These are phyloP conservation scores for Rhytidiadelphus loreus DNA, from an alignment of 225 moss, liverwort and hornwort species.

Conservation along the genomic window DNA sequence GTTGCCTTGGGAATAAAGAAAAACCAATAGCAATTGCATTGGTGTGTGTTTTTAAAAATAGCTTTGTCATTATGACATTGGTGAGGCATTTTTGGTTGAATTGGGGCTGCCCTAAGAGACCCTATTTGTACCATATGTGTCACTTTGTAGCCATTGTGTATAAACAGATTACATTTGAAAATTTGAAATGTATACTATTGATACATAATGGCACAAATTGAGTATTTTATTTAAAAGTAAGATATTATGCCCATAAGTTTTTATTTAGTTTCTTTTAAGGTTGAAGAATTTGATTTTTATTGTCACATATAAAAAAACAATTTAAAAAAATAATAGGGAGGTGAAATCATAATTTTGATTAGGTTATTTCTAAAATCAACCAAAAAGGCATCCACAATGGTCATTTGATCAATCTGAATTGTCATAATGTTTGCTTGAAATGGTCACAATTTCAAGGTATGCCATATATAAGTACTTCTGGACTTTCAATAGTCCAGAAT, in stretches of 20 bases:
- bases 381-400: background rate
- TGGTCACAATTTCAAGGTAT: background rate
- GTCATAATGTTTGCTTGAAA: background rate
- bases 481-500: too few relatives aligned
- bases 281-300: background rate
- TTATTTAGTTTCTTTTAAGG: background rate
- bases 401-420: background rate
- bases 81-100: fast-evolving
- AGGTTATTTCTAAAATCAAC: fast-evolving
- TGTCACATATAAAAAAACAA: too few relatives aligned
- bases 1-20: too few relatives aligned
- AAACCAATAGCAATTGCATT: too few relatives aligned
- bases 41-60: too few relatives aligned
- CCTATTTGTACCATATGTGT: background rate
- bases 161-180: too few relatives aligned
- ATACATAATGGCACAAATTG: too few relatives aligned
- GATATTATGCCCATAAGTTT: too few relatives aligned
- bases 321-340: background rate
- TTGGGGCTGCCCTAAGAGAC: too few relatives aligned
- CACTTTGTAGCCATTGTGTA: background rate
- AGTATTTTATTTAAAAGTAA: background rate
- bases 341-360: background rate
- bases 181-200: too few relatives aligned
- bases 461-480: too few relatives aligned
- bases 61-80: too few relatives aligned